phyloP scores from a whole-genome alignment of 305 asterid species.

The Solanum hybrid region DNA sequence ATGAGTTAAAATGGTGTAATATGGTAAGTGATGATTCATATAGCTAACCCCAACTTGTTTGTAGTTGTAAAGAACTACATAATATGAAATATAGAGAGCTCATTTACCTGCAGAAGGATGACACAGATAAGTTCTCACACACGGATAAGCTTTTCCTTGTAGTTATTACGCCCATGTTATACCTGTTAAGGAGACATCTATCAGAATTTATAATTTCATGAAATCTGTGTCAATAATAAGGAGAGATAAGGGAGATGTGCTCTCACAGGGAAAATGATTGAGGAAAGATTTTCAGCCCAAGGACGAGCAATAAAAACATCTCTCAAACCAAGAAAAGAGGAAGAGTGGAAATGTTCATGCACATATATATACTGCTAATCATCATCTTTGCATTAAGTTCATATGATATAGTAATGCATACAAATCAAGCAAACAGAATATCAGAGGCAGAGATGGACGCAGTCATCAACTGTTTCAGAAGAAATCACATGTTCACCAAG shows the following conservation, averaged over 20 bases:
- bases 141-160: slow-evolving; percentile 78
- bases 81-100: background rate
- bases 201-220: background rate
- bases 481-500: background rate
- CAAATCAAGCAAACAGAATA: background rate
- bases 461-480: background rate
- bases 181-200: slow-evolving; percentile 33
- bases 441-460: background rate
- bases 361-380: background rate
- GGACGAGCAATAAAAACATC: background rate
- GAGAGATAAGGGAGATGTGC: background rate
- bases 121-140: slow-evolving; percentile 76
- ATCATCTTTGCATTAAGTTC: background rate
- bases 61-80: background rate
- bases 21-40: background rate
- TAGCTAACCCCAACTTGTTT: background rate
- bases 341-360: background rate
- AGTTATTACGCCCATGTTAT: slow-evolving; percentile 88
- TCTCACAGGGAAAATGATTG: background rate
- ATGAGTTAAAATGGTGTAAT: background rate
- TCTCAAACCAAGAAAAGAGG: background rate
- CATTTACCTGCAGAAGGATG: slow-evolving; percentile 78
- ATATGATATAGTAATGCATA: background rate
- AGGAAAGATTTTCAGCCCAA: background rate
- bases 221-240: background rate